Evolutionary conservation across 495 filamentous ascomycete species (phyloP).

Genomic region (Opeltia flavorubescens): DNA sequence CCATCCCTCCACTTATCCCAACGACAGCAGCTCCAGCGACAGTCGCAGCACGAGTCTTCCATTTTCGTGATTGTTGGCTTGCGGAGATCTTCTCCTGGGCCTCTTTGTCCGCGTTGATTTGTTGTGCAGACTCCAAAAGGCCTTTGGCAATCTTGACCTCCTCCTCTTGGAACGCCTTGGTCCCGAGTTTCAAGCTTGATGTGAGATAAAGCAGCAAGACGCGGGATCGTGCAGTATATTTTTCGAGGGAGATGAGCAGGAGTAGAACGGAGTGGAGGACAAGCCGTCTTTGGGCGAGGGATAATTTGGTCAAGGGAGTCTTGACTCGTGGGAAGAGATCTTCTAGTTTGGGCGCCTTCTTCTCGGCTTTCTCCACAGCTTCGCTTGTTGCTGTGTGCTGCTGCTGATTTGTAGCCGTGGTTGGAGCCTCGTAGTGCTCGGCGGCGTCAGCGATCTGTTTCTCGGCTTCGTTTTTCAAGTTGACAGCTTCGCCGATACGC

Average conservation of each 20-base stretch:
- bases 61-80: slow-evolving; percentile 47
- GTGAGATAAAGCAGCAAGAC: slow-evolving; percentile 56
- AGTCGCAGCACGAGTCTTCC: slow-evolving; percentile 69
- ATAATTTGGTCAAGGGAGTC: slow-evolving; percentile 27
- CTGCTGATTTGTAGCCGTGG: slow-evolving; percentile 6
- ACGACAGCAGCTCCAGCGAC: slow-evolving; percentile 66
- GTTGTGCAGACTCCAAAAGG: slow-evolving; percentile 56
- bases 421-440: slow-evolving; percentile 5
- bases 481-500: slow-evolving; percentile 51
- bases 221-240: slow-evolving; percentile 63
- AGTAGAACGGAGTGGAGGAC: slow-evolving; percentile 53
- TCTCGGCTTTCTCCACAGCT: slow-evolving; percentile 10
- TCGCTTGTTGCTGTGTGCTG: slow-evolving; percentile 15
- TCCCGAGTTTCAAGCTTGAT: slow-evolving; percentile 50
- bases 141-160: slow-evolving; percentile 62
- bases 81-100: slow-evolving; percentile 52
- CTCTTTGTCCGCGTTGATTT: slow-evolving; percentile 55
- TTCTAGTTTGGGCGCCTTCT: slow-evolving; percentile 18
- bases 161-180: slow-evolving; percentile 49
- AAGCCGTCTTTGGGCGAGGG: slow-evolving; percentile 27
- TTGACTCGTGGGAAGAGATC: slow-evolving; percentile 33
- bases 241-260: slow-evolving; percentile 60
- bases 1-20: slow-evolving; percentile 66
- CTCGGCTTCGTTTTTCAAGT: slow-evolving; percentile 34
- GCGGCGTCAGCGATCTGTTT: slow-evolving; percentile 11